phyloP scores from a whole-genome alignment of 176 grass and related monocot genomes.

The Zizania latifolia region DNA sequence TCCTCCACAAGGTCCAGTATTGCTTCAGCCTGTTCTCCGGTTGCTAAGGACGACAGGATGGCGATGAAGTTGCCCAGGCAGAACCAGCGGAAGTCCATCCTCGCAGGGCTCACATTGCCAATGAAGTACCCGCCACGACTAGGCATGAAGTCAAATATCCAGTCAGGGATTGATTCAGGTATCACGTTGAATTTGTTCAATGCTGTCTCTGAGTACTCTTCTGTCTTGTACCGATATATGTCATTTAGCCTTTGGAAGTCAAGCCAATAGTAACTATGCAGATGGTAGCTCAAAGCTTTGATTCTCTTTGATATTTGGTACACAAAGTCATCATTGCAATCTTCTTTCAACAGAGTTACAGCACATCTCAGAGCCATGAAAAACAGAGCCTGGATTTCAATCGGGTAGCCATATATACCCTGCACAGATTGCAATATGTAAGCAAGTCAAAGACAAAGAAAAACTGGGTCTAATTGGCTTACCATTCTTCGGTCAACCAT shows the following conservation, averaged over 20 bases:
- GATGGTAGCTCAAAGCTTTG: conserved; percentile 70
- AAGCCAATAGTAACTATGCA: conserved; percentile 66
- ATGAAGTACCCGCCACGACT: conserved; percentile 67
- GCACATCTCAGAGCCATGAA: conserved; percentile 71
- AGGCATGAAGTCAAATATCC: conserved; percentile 84
- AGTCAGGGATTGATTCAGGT: conserved; percentile 68
- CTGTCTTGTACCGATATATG: conserved; percentile 78
- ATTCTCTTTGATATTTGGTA: conserved; percentile 47
- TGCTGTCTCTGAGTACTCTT: conserved; percentile 76
- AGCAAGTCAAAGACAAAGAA: background rate
- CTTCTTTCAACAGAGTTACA: conserved; percentile 35
- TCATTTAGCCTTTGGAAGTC: conserved; percentile 63
- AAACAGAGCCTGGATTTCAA: conserved; percentile 78
- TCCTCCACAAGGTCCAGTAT: conserved; percentile 72
- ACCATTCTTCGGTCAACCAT: conserved; percentile 97
- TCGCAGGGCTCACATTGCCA: conserved; percentile 66
- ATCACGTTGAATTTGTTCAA: conserved; percentile 88
- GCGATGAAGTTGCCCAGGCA: conserved; percentile 73
- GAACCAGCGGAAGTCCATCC: conserved; percentile 89
- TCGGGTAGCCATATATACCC: conserved; percentile 74
- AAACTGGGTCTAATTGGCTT: conserved; percentile 3
- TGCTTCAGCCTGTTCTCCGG: conserved; percentile 52
- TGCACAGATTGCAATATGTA: conserved; percentile 26
- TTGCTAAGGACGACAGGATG: conserved; percentile 60
- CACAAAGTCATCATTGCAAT: conserved; percentile 36